Evolutionary conservation across 768 basidiomycete species (phyloP), one percentile per base, ranked within the genome.

Genomic region (Asterophora parasitica): DNA sequence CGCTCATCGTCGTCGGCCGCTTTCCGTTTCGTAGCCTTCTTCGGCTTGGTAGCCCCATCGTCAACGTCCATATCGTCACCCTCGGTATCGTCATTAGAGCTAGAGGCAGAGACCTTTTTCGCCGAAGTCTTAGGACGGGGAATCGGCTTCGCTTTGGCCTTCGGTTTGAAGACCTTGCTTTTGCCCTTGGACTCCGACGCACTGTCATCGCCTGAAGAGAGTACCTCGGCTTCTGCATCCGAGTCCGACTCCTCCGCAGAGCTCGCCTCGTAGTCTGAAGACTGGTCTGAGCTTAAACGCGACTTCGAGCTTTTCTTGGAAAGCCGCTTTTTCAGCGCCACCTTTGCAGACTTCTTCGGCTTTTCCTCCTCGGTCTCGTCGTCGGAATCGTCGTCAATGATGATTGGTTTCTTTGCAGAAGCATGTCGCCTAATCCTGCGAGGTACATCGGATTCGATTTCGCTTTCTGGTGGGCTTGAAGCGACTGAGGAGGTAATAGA

Each of bases 61-160:
- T 83, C 82, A 15, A 83, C 71, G 31, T 81, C 82, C 80, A 84
- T 83, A 23, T 67, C 70, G 27, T 70, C 73, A n/a, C 62, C 72
- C 49, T 48, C 59, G 59, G 44, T 49, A 16, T 49, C 49, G 23
- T 46, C 51, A 7, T 53, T 56, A 13, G 67, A 65, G 52, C 58
- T 62, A 2, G 55, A 54, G 32, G 54, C 43, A 51, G n/a, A 40
- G n/a, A 33, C 39, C 42, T 50, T 59, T 39, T 33, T 61, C 27
- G 38, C 45, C 7, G 32, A 41, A 44, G 45, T 31, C 42, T 49
- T 60, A n/a, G 47, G 43, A 33, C 43, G 38, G 2, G 53, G 37
- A 40, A 52, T 49, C 13, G 46, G 20, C 32, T 52, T 58, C 12
- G 50, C 31, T 43, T 61, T 59, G 49, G 52, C 51, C 56, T 68